Percentiles rank a stretch among this genome's conserved stretches.
phyloP scores from a whole-genome alignment of 805 yeast species.

The Cyberlindnera galapagoensis region DNA sequence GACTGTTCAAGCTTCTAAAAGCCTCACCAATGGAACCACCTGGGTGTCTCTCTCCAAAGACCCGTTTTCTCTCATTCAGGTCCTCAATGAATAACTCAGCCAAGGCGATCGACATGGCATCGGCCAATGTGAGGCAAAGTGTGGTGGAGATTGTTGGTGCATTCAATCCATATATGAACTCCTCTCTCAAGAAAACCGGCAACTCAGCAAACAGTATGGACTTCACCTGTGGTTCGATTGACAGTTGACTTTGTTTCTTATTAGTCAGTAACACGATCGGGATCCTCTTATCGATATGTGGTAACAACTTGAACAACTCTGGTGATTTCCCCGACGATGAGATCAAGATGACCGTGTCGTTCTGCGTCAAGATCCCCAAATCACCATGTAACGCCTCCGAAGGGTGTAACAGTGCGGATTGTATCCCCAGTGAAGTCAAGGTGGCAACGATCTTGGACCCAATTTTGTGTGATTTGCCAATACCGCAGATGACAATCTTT shows the following conservation, averaged over 20 bases:
- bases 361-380: slow-evolving; percentile 58
- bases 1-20: slow-evolving; percentile 24
- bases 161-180: slow-evolving; percentile 61
- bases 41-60: slow-evolving; percentile 74
- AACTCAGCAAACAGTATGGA: slow-evolving; percentile 57
- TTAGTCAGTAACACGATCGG: slow-evolving; percentile 64
- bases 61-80: slow-evolving; percentile 40
- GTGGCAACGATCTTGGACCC: slow-evolving; percentile 79
- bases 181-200: slow-evolving; percentile 51
- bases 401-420: slow-evolving; percentile 67
- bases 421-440: slow-evolving; percentile 69
- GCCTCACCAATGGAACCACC: slow-evolving; percentile 83
- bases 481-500: slow-evolving; percentile 71
- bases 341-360: slow-evolving; percentile 56
- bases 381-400: slow-evolving; percentile 90
- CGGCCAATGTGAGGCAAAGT: slow-evolving; percentile 66
- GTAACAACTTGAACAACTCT: slow-evolving; percentile 47
- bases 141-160: slow-evolving; percentile 89
- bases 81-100: slow-evolving; percentile 62
- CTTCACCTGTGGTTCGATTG: slow-evolving; percentile 41
- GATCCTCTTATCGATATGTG: slow-evolving; percentile 46
- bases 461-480: slow-evolving; percentile 80
- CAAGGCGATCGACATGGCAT: slow-evolving; percentile 69
- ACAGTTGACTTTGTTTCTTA: slow-evolving; percentile 46
- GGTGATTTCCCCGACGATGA: slow-evolving; percentile 83